phyloP scores from a whole-genome alignment of 2,329 filamentous ascomycete species.

The Aspergillus sclerotialis region DNA sequence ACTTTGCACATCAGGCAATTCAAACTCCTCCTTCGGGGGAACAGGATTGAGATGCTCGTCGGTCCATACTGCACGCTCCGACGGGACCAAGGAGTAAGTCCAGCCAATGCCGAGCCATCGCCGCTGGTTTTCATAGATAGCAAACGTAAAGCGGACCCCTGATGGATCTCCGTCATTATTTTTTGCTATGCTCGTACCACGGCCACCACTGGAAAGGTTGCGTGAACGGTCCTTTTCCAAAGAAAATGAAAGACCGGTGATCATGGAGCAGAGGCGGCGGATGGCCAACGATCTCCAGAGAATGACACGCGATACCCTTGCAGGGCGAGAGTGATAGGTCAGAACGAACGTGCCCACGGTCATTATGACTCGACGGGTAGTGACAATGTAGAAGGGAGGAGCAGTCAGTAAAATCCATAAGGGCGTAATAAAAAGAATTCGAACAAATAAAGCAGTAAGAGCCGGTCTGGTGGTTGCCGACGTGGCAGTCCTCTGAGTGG shows the following conservation, averaged over 20 bases:
- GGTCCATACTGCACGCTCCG: slow-evolving; percentile 87
- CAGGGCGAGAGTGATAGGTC: slow-evolving; percentile 86
- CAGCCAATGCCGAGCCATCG: slow-evolving; percentile 93
- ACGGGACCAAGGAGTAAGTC: slow-evolving; percentile 84
- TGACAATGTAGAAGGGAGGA: slow-evolving; percentile 77
- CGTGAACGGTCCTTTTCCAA: slow-evolving; percentile 16
- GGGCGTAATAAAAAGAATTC: slow-evolving; percentile 80
- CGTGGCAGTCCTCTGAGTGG: slow-evolving; percentile 81
- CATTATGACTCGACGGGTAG: slow-evolving; percentile 76
- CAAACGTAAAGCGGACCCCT: slow-evolving; percentile 92
- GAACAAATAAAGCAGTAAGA: slow-evolving; percentile 79
- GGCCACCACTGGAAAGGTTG: slow-evolving; percentile 37
- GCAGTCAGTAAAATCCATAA: slow-evolving; percentile 79
- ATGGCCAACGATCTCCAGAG: slow-evolving; percentile 81
- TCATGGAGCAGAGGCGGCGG: slow-evolving; percentile 58
- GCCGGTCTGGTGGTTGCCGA: slow-evolving; percentile 87
- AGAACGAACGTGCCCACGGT: slow-evolving; percentile 77
- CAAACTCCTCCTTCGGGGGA: slow-evolving; percentile 65
- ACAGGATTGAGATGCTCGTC: slow-evolving; percentile 87
- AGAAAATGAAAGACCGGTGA: slow-evolving; percentile 72
- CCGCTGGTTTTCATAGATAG: slow-evolving; percentile 91
- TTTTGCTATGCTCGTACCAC: slow-evolving; percentile 42
- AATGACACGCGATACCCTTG: slow-evolving; percentile 75
- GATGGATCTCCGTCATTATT: slow-evolving; percentile 47
- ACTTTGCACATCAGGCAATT: slow-evolving; percentile 59